Evolutionary conservation across 2,329 filamentous ascomycete species (phyloP), one percentile per base, ranked within the genome.

Genomic region (Cladorrhinum sp.): DNA sequence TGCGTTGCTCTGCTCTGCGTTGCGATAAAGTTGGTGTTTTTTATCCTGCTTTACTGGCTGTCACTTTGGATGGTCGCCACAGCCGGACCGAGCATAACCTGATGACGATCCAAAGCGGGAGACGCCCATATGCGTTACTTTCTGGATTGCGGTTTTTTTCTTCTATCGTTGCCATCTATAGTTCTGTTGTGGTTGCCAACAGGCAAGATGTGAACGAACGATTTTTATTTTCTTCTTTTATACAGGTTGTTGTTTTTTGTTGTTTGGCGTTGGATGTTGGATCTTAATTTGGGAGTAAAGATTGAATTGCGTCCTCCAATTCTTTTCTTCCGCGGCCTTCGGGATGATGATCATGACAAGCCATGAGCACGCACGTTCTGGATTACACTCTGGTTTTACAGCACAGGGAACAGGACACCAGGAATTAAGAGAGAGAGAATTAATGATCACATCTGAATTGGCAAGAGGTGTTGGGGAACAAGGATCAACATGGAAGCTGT

Each of bases 241-340:
- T 45, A 55, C 32, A 55, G 32, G 32, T n/a, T 24, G 10, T 24
- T 16, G 38, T 41, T 55, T 41, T 20, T n/a, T 24, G 10, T 24
- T 16, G 38, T 41, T 55, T 41, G 29, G 32, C 13, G 32, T 23
- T 55, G 32, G 52, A 24, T 55, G 52, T 25, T 41, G 52, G 51
- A 41, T 36, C 18, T 5, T 13, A 13, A 16, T 5, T 13, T 41
- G 36, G 16, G 36, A 5, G n/a, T 45, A 7, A 22, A 22, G 2
- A 12, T 45, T 16, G 41, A 18, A n/a, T 5, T 45, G 16, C 10
- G 6, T 16, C 16, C 16, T 8, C 36, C 16, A 8, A 41, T 41
- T 41, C 16, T 13, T 16, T 13, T 41, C 16, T n/a, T 41, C 6
- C 6, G 36, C 16, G 16, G 7, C 4, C 12, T 4, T 41, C 12